Percentiles rank a stretch among this genome's conserved stretches.
These are phyloP conservation scores for Rhododendron vialii DNA, from an alignment of 148 eudicot genomes.

Conservation along the genomic window DNA sequence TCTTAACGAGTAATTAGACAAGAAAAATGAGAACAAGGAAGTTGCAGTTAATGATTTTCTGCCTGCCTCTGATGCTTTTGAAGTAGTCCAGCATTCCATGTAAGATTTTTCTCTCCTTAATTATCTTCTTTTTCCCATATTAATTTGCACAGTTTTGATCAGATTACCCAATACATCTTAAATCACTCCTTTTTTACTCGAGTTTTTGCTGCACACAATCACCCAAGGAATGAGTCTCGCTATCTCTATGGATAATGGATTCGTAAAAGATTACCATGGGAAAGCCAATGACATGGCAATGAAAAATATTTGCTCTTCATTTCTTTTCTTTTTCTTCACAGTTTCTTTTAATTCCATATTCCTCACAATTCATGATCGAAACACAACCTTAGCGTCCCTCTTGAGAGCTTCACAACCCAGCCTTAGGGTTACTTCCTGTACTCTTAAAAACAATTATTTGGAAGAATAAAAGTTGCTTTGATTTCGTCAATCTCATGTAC, in stretches of 20 bases:
- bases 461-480: neutral
- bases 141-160: neutral
- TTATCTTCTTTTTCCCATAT: neutral
- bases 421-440: neutral
- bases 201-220: neutral
- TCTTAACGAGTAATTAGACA: conserved; percentile 38
- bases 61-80: conserved; percentile 40
- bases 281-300: neutral
- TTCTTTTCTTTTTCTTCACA: neutral
- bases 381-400: neutral
- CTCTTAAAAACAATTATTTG: neutral
- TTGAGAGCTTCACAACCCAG: neutral
- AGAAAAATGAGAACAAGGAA: conserved; percentile 66
- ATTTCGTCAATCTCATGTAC: neutral
- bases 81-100: conserved; percentile 51
- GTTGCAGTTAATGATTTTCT: conserved; percentile 56
- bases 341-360: neutral
- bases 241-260: neutral
- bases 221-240: neutral
- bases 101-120: conserved; percentile 18
- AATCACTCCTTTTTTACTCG: neutral
- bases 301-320: neutral
- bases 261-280: neutral
- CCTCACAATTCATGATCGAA: neutral
- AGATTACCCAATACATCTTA: neutral